Evolutionary conservation across 345 rosid genomes (phyloP).

Genomic region (Tarenaya hassleriana): DNA sequence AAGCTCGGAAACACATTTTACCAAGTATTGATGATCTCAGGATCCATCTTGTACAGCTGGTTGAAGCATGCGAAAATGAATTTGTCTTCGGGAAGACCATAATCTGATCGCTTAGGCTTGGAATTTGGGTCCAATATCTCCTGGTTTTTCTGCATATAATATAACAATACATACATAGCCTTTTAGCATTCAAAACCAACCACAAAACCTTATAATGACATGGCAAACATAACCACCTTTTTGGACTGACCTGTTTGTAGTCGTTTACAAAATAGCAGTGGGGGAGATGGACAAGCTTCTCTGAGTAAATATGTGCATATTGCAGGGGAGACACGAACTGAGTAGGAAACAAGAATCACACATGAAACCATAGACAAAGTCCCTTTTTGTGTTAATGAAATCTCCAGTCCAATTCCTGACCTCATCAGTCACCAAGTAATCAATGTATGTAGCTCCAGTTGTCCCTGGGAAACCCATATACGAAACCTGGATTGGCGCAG

Average conservation of each 20-base stretch:
- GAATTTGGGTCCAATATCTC: slow-evolving; percentile 81
- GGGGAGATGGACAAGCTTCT: slow-evolving; percentile 94
- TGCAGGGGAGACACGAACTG: slow-evolving; percentile 91
- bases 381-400: neutral
- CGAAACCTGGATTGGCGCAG: slow-evolving; percentile 95
- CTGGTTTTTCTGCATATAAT: slow-evolving; percentile 62
- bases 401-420: slow-evolving; percentile 28
- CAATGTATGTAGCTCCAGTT: slow-evolving; percentile 89
- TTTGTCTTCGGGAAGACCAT: slow-evolving; percentile 93
- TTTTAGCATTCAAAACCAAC: neutral
- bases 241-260: slow-evolving; percentile 72
- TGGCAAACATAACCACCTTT: slow-evolving; percentile 8
- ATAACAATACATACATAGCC: slow-evolving; percentile 8
- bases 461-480: slow-evolving; percentile 99
- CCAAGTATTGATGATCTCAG: slow-evolving; percentile 90
- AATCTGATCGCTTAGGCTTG: slow-evolving; percentile 74
- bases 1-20: slow-evolving; percentile 24
- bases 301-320: slow-evolving; percentile 78
- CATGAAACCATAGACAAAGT: slow-evolving; percentile 14
- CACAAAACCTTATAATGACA: neutral
- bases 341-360: slow-evolving; percentile 13
- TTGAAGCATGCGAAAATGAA: slow-evolving; percentile 98
- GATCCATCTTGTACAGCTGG: slow-evolving; percentile 99
- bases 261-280: slow-evolving; percentile 99
- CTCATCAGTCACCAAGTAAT: slow-evolving; percentile 98